Percentiles rank a stretch among this genome's conserved stretches.
Evolutionary conservation across 805 yeast species (phyloP).

Genomic region (Saccharomycopsis fermentans): DNA sequence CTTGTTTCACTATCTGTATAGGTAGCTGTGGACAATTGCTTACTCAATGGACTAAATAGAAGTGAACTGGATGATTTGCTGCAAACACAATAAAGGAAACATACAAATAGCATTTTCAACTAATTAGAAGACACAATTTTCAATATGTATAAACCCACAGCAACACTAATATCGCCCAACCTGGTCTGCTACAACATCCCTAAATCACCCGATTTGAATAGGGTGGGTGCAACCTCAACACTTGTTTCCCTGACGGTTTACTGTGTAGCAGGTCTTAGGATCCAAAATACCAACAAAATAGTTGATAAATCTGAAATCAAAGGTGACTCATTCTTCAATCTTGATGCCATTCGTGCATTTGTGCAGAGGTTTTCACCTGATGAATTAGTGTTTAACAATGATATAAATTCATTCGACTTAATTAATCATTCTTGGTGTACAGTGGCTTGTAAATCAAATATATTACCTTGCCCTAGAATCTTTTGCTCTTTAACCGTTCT

Average conservation of each 20-base stretch:
- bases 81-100: too few relatives aligned
- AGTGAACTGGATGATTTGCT: too few relatives aligned
- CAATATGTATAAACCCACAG: neutral
- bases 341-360: neutral
- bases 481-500: conserved; percentile 48
- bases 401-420: conserved; percentile 49
- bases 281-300: neutral
- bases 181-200: conserved; percentile 1
- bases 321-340: neutral
- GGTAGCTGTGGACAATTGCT: too few relatives aligned
- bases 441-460: neutral
- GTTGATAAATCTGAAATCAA: neutral
- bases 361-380: neutral
- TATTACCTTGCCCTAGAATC: conserved; percentile 33
- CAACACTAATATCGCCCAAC: neutral
- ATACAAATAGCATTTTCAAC: too few relatives aligned
- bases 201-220: neutral
- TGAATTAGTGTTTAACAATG: conserved; percentile 43
- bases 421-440: conserved; percentile 47
- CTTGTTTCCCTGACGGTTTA: neutral
- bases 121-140: neutral
- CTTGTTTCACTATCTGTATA: too few relatives aligned
- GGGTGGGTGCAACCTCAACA: neutral
- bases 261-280: neutral
- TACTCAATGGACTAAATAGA: too few relatives aligned